Percentiles rank a stretch among this genome's conserved stretches.
phyloP scores from a whole-genome alignment of 345 rosid species.

The Brassica cretica region DNA sequence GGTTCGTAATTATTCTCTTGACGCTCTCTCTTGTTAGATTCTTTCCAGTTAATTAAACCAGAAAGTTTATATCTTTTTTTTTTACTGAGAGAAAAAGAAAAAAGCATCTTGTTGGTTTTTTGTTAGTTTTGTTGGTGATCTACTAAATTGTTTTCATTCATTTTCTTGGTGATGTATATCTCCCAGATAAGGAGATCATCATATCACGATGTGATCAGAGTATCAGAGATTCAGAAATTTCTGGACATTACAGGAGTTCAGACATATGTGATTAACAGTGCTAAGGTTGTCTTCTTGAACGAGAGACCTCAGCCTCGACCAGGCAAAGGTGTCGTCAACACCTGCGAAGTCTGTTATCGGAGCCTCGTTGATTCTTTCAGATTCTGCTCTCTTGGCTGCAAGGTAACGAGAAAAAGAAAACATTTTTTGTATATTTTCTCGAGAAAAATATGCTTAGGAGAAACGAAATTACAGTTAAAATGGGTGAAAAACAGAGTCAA shows the following conservation, averaged over 20 bases:
- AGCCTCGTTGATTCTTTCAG: slow-evolving; percentile 93
- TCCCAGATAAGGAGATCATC: slow-evolving; percentile 94
- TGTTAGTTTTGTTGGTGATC: not conserved
- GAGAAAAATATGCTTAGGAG: not conserved
- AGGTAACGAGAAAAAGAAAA: slow-evolving; percentile 47
- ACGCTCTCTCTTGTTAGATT: not conserved
- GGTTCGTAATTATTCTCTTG: slow-evolving; percentile 44
- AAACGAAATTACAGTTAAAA: not conserved
- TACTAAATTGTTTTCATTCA: not conserved
- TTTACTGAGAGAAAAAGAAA: not conserved
- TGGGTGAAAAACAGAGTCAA: not conserved
- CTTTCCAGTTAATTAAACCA: not conserved
- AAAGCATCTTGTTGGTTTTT: not conserved
- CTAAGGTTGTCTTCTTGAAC: slow-evolving; percentile 89
- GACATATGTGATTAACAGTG: slow-evolving; percentile 97
- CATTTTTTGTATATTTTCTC: not conserved
- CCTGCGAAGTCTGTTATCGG: slow-evolving; percentile 86
- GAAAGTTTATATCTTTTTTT: not conserved
- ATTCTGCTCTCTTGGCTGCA: slow-evolving; percentile 98
- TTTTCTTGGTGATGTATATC: not conserved
- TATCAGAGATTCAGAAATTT: slow-evolving; percentile 81
- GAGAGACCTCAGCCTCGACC: slow-evolving; percentile 99
- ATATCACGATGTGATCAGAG: slow-evolving; percentile 97
- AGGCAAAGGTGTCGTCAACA: slow-evolving; percentile 89
- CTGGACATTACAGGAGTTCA: slow-evolving; percentile 91